phyloP scores from a whole-genome alignment of 2,329 filamentous ascomycete species.

The Neurospora sp. region DNA sequence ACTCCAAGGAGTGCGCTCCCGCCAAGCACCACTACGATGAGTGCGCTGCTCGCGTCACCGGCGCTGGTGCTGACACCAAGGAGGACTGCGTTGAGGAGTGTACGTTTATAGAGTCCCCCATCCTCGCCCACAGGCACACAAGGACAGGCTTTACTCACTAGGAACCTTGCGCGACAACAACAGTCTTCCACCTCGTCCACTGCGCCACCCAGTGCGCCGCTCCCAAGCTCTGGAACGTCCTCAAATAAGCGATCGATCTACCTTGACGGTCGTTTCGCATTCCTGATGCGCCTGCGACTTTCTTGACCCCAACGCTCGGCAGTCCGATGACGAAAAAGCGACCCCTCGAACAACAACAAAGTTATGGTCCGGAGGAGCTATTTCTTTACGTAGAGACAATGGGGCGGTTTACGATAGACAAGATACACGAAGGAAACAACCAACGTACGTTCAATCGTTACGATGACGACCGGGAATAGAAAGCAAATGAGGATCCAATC shows the following conservation, averaged over 20 bases:
- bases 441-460: not conserved
- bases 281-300: not conserved
- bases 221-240: slow-evolving; percentile 85
- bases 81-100: slow-evolving; percentile 99
- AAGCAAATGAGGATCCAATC: not conserved
- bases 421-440: not conserved
- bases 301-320: not conserved
- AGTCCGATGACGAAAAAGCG: not conserved
- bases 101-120: slow-evolving; percentile 40
- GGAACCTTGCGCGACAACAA: not conserved
- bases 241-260: slow-evolving; percentile 57
- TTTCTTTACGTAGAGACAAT: not conserved
- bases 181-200: slow-evolving; percentile 98
- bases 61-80: slow-evolving; percentile 40
- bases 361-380: not conserved
- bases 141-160: slow-evolving; percentile 5
- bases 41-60: slow-evolving; percentile 89
- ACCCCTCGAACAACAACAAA: not conserved
- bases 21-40: slow-evolving; percentile 98
- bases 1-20: slow-evolving; percentile 73
- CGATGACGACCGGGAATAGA: not conserved
- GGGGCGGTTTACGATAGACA: not conserved
- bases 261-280: not conserved
- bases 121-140: not conserved
- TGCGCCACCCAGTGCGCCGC: slow-evolving; percentile 89